Evolutionary conservation across 345 rosid species (phyloP).

Genomic region (Populus euphratica): DNA sequence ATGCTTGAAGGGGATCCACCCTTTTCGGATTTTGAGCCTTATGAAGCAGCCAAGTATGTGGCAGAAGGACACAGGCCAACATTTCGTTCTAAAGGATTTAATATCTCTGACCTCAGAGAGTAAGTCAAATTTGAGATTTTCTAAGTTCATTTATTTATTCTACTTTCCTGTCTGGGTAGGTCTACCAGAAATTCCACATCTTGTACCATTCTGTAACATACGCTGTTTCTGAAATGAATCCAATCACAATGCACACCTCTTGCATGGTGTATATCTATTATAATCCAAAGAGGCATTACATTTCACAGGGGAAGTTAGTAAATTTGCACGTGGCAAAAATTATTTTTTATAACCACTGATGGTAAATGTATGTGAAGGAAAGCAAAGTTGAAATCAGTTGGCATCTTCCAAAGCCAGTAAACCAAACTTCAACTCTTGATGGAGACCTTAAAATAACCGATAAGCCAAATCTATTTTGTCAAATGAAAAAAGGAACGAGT

Average conservation of each 20-base stretch:
- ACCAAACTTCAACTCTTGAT: background rate
- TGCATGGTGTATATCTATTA: too few species aligned
- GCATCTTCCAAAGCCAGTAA: background rate
- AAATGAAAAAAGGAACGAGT: background rate
- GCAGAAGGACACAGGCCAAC: conserved; percentile 87
- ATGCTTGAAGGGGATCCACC: conserved; percentile 99
- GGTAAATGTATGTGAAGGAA: background rate
- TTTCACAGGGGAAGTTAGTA: background rate
- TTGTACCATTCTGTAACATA: background rate
- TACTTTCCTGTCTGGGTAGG: background rate
- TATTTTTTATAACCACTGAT: background rate
- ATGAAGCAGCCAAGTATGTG: conserved; percentile 91
- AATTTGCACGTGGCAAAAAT: background rate
- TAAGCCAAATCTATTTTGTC: background rate
- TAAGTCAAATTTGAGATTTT: conserved; percentile 37
- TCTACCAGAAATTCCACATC: background rate
- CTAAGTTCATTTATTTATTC: background rate
- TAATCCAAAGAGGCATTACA: background rate
- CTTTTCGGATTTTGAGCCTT: conserved; percentile 70
- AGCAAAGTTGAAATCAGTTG: background rate
- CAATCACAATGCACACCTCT: background rate
- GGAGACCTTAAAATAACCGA: background rate
- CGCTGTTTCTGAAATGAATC: background rate
- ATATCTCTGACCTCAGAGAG: conserved; percentile 68
- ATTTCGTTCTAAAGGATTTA: conserved; percentile 72